Percentiles rank a stretch among this genome's conserved stretches.
Evolutionary conservation across 805 yeast genomes (phyloP).

Genomic region (Novakomyces olei): DNA sequence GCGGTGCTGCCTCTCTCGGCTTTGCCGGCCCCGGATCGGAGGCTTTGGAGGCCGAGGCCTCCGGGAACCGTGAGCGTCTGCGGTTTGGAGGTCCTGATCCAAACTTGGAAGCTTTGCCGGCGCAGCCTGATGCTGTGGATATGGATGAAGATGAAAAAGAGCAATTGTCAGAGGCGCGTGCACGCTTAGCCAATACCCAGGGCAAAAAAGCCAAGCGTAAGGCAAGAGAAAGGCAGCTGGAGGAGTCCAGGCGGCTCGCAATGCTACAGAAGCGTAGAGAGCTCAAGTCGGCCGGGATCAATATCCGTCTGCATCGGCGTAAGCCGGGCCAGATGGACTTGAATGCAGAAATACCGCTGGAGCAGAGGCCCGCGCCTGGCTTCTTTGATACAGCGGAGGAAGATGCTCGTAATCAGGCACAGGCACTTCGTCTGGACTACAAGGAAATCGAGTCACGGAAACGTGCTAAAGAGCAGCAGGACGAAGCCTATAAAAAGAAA

Average conservation of each 20-base stretch:
- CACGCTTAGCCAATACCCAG: constrained; percentile 73
- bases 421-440: background rate
- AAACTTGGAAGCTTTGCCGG: constrained; percentile 52
- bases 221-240: constrained; percentile 61
- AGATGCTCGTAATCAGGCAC: constrained; percentile 6
- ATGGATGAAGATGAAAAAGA: constrained; percentile 76
- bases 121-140: constrained; percentile 58
- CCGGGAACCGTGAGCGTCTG: constrained; percentile 14
- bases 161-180: constrained; percentile 86
- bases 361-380: constrained; percentile 45
- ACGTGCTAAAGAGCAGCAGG: constrained; percentile 8
- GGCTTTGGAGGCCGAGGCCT: constrained; percentile 21
- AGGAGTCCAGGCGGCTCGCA: constrained; percentile 56
- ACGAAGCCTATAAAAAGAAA: constrained; percentile 10
- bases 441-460: constrained; percentile 3
- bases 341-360: constrained; percentile 63
- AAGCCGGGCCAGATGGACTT: constrained; percentile 35
- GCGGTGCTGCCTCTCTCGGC: constrained; percentile 17
- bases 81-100: constrained; percentile 40
- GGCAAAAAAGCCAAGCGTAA: constrained; percentile 89
- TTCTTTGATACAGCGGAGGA: constrained; percentile 50
- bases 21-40: constrained; percentile 31
- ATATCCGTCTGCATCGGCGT: constrained; percentile 18
- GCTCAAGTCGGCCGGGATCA: constrained; percentile 49
- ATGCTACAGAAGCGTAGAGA: constrained; percentile 60